Conservation (phyloP, 1,139 yeast genomes). For the Candida sanyaensis region DNA sequence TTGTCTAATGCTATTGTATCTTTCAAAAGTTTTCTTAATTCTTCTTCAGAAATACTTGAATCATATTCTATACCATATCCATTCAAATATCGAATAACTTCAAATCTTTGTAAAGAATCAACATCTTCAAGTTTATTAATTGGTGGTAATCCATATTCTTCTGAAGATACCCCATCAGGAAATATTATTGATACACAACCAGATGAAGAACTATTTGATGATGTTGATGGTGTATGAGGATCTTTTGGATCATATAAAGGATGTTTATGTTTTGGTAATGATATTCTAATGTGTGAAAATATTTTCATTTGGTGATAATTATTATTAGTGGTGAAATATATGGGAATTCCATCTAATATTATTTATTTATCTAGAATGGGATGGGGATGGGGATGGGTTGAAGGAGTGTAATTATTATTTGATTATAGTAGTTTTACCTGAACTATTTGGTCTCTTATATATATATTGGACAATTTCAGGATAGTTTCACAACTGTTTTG, state of each 20-base stretch:
- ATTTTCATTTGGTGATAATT: background rate
- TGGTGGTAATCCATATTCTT: slow-evolving; percentile 15
- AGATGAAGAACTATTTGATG: background rate
- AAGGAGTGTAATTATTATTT: background rate
- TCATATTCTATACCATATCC: slow-evolving; percentile 12
- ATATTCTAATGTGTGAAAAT: slow-evolving; percentile 1
- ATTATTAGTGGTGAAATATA: background rate
- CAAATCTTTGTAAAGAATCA: slow-evolving; percentile 12
- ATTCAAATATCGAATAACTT: slow-evolving; percentile 14
- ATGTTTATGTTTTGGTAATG: background rate
- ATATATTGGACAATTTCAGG: background rate
- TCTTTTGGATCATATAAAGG: background rate
- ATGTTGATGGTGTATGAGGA: background rate
- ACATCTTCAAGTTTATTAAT: slow-evolving; percentile 11
- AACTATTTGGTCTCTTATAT: background rate
- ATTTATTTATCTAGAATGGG: background rate
- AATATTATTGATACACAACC: slow-evolving; percentile 9
- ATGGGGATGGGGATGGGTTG: no score
- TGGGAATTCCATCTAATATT: no score
- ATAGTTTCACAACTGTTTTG: background rate
- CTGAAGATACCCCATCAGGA: slow-evolving; percentile 14
- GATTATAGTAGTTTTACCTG: background rate
- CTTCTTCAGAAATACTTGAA: slow-evolving; percentile 5
- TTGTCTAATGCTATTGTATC: slow-evolving; percentile 5
- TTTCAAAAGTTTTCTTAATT: slow-evolving; percentile 8